These are phyloP conservation scores for Leersia perrieri DNA, from an alignment of 176 grass and related monocot genomes.

Conservation along the genomic window DNA sequence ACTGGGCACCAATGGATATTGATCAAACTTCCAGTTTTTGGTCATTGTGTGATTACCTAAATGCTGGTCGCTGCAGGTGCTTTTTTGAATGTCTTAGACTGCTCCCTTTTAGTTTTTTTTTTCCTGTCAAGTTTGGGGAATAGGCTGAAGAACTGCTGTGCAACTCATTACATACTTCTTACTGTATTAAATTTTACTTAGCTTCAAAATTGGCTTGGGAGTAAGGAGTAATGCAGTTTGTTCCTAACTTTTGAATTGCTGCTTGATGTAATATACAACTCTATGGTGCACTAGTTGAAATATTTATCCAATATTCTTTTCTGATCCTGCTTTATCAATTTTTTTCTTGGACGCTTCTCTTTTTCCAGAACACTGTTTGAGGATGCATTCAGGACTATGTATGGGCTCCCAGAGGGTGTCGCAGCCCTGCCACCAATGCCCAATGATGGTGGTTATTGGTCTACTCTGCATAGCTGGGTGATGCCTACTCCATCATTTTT, in stretches of 20 bases:
- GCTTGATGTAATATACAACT: constrained; percentile 8
- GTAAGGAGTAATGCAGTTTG: neutral
- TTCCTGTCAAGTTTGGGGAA: neutral
- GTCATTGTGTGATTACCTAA: constrained; percentile 76
- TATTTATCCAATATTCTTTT: constrained; percentile 19
- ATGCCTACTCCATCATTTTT: constrained; percentile 97
- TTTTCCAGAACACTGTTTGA: constrained; percentile 66
- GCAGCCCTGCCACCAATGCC: constrained; percentile 83
- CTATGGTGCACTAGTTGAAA: neutral
- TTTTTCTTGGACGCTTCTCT: constrained; percentile 30
- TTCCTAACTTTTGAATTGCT: neutral
- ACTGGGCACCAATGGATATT: constrained; percentile 61
- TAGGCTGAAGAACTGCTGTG: neutral
- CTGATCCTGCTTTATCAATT: neutral
- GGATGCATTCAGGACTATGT: constrained; percentile 86
- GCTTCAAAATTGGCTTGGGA: neutral
- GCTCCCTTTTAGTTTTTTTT: constrained; percentile 10
- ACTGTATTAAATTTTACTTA: neutral
- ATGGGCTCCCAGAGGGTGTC: constrained; percentile 60
- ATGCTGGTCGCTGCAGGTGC: constrained; percentile 92
- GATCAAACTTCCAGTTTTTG: constrained; percentile 67
- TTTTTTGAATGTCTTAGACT: constrained; percentile 14
- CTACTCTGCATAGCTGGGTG: constrained; percentile 92
- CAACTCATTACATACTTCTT: neutral
- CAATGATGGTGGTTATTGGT: constrained; percentile 68